Evolutionary conservation across 805 yeast species (phyloP).

Genomic region (Metschnikowia cubensis): DNA sequence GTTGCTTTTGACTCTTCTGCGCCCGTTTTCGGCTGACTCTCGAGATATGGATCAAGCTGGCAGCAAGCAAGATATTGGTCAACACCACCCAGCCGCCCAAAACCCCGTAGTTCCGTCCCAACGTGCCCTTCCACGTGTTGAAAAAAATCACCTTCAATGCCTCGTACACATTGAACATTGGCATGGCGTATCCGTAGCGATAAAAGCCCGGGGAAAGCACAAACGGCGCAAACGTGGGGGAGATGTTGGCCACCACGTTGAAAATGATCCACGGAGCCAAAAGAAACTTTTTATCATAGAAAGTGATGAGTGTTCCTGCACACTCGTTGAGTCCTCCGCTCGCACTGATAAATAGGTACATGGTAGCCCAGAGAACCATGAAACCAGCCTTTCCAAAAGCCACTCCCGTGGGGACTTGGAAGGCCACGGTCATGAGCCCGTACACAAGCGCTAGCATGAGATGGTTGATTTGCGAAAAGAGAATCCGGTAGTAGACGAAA

Average conservation of each 20-base stretch:
- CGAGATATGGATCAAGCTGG: constrained; percentile 5
- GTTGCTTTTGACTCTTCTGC: no score
- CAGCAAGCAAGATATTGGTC: constrained; percentile 7
- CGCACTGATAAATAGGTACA: constrained; percentile 27
- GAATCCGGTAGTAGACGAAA: constrained; percentile 25
- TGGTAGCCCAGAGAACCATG: constrained; percentile 30
- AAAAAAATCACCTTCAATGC: constrained; percentile 32
- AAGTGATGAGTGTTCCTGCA: constrained; percentile 19
- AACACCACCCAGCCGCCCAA: constrained; percentile 28
- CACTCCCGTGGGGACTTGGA: constrained; percentile 23
- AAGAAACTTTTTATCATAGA: constrained; percentile 18
- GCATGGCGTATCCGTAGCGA: constrained; percentile 35
- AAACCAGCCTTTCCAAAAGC: constrained; percentile 32
- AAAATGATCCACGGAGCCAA: constrained; percentile 31
- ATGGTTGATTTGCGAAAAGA: constrained; percentile 29
- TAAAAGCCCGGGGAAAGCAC: constrained; percentile 29
- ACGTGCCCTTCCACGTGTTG: constrained; percentile 29
- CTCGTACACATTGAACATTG: constrained; percentile 32
- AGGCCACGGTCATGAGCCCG: constrained; percentile 29
- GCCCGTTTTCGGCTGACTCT: neutral
- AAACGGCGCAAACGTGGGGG: constrained; percentile 33
- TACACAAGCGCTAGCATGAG: constrained; percentile 29
- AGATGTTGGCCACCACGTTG: constrained; percentile 26
- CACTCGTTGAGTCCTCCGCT: constrained; percentile 28
- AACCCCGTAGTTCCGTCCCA: constrained; percentile 30